Evolutionary conservation across 352 stramenopile genomes (phyloP).

Genomic region (Globisporangium orthogonon): DNA sequence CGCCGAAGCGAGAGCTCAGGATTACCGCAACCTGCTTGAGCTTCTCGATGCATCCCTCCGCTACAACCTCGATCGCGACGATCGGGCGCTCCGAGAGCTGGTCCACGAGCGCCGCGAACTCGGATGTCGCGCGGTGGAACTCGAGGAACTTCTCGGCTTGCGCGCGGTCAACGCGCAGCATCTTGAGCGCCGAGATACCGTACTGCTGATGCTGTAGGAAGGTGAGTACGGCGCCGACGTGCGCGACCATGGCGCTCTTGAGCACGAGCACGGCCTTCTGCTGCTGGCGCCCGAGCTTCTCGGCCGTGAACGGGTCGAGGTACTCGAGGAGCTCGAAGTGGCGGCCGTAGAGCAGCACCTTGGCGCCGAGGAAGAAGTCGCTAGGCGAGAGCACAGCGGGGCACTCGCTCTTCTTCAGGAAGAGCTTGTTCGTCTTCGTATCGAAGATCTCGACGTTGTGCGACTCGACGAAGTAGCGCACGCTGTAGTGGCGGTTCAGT

Average conservation of each 20-base stretch:
- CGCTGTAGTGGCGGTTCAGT: conserved; percentile 69
- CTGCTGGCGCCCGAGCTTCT: conserved; percentile 55
- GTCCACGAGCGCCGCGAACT: conserved; percentile 29
- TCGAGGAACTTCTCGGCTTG: conserved; percentile 56
- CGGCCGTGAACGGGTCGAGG: conserved; percentile 68
- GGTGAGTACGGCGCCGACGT: conserved; percentile 46
- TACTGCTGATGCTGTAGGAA: conserved; percentile 67
- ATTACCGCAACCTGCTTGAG: conserved; percentile 45
- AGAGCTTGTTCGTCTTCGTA: conserved; percentile 82
- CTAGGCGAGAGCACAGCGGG: conserved; percentile 47
- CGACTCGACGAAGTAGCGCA: conserved; percentile 75
- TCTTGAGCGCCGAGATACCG: conserved; percentile 72
- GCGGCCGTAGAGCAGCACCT: conserved; percentile 73
- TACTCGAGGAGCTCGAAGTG: conserved; percentile 85
- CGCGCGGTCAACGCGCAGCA: conserved; percentile 36
- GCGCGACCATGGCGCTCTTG: conserved; percentile 39
- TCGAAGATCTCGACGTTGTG: conserved; percentile 88
- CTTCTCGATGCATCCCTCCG: conserved; percentile 59
- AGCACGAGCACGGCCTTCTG: conserved; percentile 71
- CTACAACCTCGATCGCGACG: conserved; percentile 72
- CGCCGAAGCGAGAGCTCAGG: conserved; percentile 37
- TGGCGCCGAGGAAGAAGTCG: conserved; percentile 84
- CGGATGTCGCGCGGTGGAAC: conserved; percentile 24
- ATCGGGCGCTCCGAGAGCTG: conserved; percentile 31
- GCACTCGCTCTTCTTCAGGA: conserved; percentile 89